These are phyloP conservation scores for Russula dissimulans DNA, from an alignment of 768 basidiomycete species.

Conservation along the genomic window DNA sequence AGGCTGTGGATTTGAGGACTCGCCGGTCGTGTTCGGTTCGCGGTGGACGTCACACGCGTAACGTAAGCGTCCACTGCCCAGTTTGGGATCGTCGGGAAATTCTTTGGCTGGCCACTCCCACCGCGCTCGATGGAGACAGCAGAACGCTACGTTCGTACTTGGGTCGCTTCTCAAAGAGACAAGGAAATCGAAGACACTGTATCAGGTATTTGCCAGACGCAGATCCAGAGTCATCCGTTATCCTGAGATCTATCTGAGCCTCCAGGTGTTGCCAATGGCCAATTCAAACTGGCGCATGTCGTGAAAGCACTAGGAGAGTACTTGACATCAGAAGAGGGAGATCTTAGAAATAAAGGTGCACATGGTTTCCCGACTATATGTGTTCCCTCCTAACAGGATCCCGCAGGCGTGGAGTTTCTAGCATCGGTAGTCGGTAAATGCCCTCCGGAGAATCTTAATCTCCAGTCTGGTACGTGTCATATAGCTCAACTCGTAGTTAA, in stretches of 20 bases:
- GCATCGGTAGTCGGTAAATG: constrained; percentile 57
- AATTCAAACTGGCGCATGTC: constrained; percentile 57
- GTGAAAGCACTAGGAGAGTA: constrained; percentile 85
- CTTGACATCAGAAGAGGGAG: constrained; percentile 78
- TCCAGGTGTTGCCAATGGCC: constrained; percentile 45
- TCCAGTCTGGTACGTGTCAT: constrained; percentile 61
- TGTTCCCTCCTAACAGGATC: not conserved
- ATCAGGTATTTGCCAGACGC: constrained; percentile 16
- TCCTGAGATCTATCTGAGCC: constrained; percentile 10
- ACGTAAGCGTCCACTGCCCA: constrained; percentile 1
- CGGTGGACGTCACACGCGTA: not conserved
- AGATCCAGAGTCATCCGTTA: not conserved
- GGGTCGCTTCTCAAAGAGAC: constrained; percentile 23
- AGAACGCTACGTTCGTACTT: constrained; percentile 24
- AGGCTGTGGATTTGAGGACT: not conserved
- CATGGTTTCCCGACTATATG: not conserved
- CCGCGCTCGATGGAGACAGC: constrained; percentile 23
- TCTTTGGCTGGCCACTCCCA: not conserved
- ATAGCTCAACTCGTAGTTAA: not conserved
- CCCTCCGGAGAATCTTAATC: constrained; percentile 56
- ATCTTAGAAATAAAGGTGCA: constrained; percentile 68
- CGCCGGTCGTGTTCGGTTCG: not conserved
- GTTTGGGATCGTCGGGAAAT: no score
- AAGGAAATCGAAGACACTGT: constrained; percentile 23
- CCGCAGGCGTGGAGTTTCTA: constrained; percentile 74